A percentile compares a stretch with the other conserved stretches of the same genome.
Conservation (phyloP, 208 protist genomes). For the Crithidia acanthocephali region DNA sequence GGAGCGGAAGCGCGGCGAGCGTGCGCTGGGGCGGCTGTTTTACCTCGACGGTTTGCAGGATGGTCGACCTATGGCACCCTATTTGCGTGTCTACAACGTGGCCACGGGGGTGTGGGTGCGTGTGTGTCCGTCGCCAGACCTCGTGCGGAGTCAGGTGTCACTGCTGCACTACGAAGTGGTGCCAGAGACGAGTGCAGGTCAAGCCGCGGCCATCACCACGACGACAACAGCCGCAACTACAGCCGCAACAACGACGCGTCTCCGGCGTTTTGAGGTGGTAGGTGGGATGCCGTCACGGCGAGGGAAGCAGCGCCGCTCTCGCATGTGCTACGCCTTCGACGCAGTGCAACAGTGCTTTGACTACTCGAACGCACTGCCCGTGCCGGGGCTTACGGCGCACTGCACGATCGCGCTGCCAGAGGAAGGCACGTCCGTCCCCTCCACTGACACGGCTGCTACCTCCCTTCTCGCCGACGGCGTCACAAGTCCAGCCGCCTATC, state of each 20-base stretch:
- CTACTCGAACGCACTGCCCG: conserved; percentile 40
- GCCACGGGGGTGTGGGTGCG: conserved; percentile 45
- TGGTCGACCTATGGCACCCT: conserved; percentile 45
- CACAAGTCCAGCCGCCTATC: neutral
- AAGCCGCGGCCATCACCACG: too few species aligned
- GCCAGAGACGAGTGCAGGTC: neutral
- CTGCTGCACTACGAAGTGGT: conserved; percentile 27
- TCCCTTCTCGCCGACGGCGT: neutral
- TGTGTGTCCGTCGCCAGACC: conserved; percentile 47
- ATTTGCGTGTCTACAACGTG: conserved; percentile 49
- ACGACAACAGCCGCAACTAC: neutral
- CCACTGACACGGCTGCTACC: neutral
- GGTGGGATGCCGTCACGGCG: conserved; percentile 54
- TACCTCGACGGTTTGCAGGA: conserved; percentile 62
- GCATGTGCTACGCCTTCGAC: conserved; percentile 54
- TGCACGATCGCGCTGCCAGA: conserved; percentile 32
- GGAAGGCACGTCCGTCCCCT: neutral
- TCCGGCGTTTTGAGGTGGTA: conserved; percentile 48
- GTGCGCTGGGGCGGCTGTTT: conserved; percentile 40
- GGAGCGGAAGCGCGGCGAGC: conserved; percentile 22
- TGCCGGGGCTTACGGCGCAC: conserved; percentile 55
- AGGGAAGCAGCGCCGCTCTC: conserved; percentile 47
- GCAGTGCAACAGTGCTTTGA: conserved; percentile 39
- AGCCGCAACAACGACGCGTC: conserved; percentile 1
- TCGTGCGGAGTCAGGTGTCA: conserved; percentile 50